These are phyloP conservation scores for Tricholoma sp. DNA, from an alignment of 768 basidiomycete genomes.

Conservation along the genomic window DNA sequence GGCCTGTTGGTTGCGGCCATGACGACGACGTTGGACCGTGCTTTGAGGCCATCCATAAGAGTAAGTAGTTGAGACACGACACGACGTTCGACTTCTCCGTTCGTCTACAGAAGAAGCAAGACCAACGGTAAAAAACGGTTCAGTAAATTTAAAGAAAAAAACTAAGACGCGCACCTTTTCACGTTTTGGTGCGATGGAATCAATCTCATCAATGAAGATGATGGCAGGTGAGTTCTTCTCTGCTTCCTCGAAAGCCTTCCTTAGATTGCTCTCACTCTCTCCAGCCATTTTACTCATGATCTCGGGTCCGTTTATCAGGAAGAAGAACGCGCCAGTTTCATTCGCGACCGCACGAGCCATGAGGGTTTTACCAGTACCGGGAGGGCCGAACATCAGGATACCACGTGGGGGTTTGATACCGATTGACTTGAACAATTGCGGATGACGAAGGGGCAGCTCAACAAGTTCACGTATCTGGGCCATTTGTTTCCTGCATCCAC, in stretches of 20 bases:
- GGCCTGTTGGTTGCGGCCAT: constrained; percentile 99
- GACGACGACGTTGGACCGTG: constrained; percentile 97
- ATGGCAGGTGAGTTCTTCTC: constrained; percentile 99
- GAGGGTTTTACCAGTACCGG: constrained; percentile 98
- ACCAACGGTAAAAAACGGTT: neutral
- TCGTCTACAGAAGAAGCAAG: constrained; percentile 54
- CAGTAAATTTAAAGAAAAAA: neutral
- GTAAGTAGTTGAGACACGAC: constrained; percentile 98
- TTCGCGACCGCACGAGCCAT: constrained; percentile 99
- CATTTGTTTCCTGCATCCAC: constrained; percentile 99
- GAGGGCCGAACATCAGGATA: constrained; percentile 97
- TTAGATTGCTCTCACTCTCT: constrained; percentile 93
- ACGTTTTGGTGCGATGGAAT: constrained; percentile 99
- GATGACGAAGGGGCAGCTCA: constrained; percentile 95
- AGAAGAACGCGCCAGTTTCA: constrained; percentile 99
- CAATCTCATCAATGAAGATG: constrained; percentile 99
- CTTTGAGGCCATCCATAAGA: constrained; percentile 98
- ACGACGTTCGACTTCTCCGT: constrained; percentile 99
- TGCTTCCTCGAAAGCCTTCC: constrained; percentile 99
- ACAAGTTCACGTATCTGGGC: constrained; percentile 99
- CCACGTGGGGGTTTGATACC: constrained; percentile 99
- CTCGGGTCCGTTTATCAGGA: constrained; percentile 99
- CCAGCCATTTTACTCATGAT: constrained; percentile 99
- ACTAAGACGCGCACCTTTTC: constrained; percentile 72
- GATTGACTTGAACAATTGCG: constrained; percentile 99